Evolutionary conservation across 345 rosid species (phyloP).

Genomic region (Laguncularia racemosa): DNA sequence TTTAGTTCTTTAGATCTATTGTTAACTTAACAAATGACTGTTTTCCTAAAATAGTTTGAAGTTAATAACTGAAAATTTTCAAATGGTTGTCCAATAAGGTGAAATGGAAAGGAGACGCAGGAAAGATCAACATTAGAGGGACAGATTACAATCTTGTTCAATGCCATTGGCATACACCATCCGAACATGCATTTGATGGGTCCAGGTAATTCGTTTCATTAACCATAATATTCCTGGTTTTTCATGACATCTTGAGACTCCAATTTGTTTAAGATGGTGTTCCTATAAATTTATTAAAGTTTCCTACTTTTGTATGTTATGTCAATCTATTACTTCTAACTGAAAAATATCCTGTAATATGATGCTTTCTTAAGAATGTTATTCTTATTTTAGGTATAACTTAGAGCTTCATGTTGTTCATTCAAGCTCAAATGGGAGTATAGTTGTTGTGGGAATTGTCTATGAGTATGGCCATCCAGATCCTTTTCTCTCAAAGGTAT

Average conservation of each 20-base stretch:
- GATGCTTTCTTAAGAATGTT: background rate
- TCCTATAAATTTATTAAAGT: too few species aligned
- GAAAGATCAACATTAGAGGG: constrained; percentile 38
- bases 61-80: background rate
- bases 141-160: constrained; percentile 37
- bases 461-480: constrained; percentile 51
- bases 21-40: background rate
- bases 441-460: constrained; percentile 48
- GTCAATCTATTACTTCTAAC: too few species aligned
- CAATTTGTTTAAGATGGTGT: too few species aligned
- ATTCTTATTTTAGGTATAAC: constrained; percentile 19
- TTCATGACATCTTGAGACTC: too few species aligned
- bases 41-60: background rate
- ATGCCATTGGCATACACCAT: constrained; percentile 68
- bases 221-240: too few species aligned
- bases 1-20: too few species aligned
- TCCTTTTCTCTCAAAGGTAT: constrained; percentile 46
- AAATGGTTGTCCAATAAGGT: constrained; percentile 24
- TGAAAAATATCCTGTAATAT: too few species aligned
- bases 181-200: constrained; percentile 59
- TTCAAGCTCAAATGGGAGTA: constrained; percentile 14
- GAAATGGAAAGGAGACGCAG: constrained; percentile 61
- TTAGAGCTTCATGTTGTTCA: constrained; percentile 72
- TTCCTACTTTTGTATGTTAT: too few species aligned
- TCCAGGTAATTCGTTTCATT: constrained; percentile 24